These are phyloP conservation scores for Naganishia vishniacii DNA, from an alignment of 768 basidiomycete species.

Conservation along the genomic window DNA sequence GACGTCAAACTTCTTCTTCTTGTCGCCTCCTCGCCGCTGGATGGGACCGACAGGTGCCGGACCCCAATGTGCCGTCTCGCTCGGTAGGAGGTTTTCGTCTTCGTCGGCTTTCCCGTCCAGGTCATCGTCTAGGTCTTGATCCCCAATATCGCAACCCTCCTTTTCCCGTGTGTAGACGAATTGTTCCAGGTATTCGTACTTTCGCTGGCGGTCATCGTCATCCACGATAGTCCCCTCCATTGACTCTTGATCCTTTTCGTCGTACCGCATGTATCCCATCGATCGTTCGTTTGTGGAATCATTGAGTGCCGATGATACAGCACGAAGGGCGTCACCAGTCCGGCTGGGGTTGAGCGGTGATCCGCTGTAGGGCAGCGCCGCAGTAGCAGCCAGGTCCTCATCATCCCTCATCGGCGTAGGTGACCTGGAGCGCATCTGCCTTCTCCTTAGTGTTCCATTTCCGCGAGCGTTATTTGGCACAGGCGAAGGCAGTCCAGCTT, in stretches of 20 bases:
- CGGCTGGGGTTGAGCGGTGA: slow-evolving; percentile 1
- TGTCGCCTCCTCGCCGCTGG: slow-evolving; percentile 39
- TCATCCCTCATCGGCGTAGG: slow-evolving; percentile 1
- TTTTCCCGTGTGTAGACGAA: slow-evolving; percentile 20
- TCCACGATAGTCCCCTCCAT: slow-evolving; percentile 8
- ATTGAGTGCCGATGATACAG: background rate
- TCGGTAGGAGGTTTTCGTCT: slow-evolving; percentile 9
- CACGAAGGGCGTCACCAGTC: slow-evolving; percentile 4
- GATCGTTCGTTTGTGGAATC: background rate
- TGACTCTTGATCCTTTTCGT: slow-evolving; percentile 15
- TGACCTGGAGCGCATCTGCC: slow-evolving; percentile 19
- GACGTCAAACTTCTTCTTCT: slow-evolving; percentile 39
- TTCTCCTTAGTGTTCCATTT: background rate
- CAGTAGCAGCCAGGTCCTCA: background rate
- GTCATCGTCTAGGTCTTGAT: slow-evolving; percentile 7
- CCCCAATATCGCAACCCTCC: slow-evolving; percentile 22
- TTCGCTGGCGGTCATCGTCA: background rate
- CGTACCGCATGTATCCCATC: slow-evolving; percentile 2
- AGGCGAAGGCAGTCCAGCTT: background rate
- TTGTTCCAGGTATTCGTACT: slow-evolving; percentile 13
- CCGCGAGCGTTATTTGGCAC: background rate
- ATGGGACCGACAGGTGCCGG: slow-evolving; percentile 45
- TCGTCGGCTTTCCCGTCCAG: background rate
- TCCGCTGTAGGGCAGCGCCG: background rate
- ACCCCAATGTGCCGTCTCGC: slow-evolving; percentile 42